These are phyloP conservation scores for Plectosphaerella plurivora DNA, from an alignment of 2,329 filamentous ascomycete genomes.

Conservation along the genomic window DNA sequence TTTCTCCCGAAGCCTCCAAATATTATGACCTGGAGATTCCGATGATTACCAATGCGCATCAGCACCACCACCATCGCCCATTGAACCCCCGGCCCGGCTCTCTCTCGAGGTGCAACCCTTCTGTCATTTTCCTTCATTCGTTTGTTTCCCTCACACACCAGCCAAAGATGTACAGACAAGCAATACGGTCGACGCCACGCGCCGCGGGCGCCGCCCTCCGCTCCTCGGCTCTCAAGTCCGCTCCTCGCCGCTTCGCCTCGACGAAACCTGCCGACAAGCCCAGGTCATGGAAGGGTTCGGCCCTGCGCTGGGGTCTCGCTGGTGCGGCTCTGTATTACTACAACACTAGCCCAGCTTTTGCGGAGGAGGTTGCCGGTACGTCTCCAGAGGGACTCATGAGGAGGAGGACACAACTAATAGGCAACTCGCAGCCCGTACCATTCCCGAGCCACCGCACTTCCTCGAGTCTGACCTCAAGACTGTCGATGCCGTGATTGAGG, in stretches of 20 bases:
- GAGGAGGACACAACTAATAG: background rate
- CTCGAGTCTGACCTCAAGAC: slow-evolving; percentile 56
- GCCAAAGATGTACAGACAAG: slow-evolving; percentile 44
- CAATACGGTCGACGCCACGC: slow-evolving; percentile 43
- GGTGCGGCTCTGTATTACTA: slow-evolving; percentile 84
- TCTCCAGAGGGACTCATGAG: background rate
- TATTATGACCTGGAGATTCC: slow-evolving; percentile 8
- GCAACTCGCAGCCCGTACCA: slow-evolving; percentile 20
- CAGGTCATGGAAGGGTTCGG: slow-evolving; percentile 77
- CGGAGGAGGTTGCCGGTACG: slow-evolving; percentile 75
- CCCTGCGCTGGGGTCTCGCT: slow-evolving; percentile 70
- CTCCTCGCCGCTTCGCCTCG: slow-evolving; percentile 47
- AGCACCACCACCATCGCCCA: background rate
- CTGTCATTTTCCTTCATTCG: slow-evolving; percentile 2
- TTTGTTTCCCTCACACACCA: slow-evolving; percentile 16
- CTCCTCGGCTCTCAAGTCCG: slow-evolving; percentile 29
- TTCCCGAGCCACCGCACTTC: slow-evolving; percentile 45
- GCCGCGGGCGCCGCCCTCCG: slow-evolving; percentile 36
- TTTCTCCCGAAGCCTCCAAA: slow-evolving; percentile 8
- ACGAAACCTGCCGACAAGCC: slow-evolving; percentile 59
- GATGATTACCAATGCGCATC: slow-evolving; percentile 11
- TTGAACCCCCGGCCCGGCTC: slow-evolving; percentile 1
- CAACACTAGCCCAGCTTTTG: slow-evolving; percentile 83
- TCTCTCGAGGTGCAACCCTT: slow-evolving; percentile 10
- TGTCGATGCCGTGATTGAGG: slow-evolving; percentile 62